These are phyloP conservation scores for Macrocybe gigantea DNA, from an alignment of 768 basidiomycete genomes.

Conservation along the genomic window DNA sequence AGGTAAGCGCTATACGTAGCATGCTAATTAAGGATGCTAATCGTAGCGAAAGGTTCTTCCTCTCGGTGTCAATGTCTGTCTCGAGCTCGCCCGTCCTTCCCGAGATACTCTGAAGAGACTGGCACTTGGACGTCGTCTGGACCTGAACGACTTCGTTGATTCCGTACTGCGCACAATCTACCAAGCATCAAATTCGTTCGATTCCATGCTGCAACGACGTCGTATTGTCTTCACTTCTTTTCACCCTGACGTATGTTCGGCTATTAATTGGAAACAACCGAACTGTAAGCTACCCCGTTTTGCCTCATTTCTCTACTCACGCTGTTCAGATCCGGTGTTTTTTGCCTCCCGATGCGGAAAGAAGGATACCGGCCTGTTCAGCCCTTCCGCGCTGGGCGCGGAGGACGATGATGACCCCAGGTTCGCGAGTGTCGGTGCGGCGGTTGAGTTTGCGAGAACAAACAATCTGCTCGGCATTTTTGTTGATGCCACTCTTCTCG, in stretches of 20 bases:
- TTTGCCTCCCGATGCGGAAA: slow-evolving; percentile 87
- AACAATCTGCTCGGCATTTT: slow-evolving; percentile 94
- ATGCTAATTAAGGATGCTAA: slow-evolving; percentile 4
- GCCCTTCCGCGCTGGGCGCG: slow-evolving; percentile 30
- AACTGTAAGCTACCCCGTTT: slow-evolving; percentile 61
- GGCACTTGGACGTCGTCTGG: slow-evolving; percentile 45
- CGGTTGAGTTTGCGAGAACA: slow-evolving; percentile 87
- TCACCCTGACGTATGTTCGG: slow-evolving; percentile 83
- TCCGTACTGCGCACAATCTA: slow-evolving; percentile 81
- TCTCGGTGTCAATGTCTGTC: slow-evolving; percentile 60
- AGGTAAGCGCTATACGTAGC: slow-evolving; percentile 39
- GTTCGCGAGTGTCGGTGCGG: slow-evolving; percentile 73
- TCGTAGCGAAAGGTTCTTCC: slow-evolving; percentile 45
- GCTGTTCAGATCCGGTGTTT: slow-evolving; percentile 83
- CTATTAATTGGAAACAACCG: slow-evolving; percentile 98
- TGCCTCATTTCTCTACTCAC: not conserved
- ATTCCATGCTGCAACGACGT: slow-evolving; percentile 51
- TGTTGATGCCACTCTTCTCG: slow-evolving; percentile 82
- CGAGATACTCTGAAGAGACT: slow-evolving; percentile 35
- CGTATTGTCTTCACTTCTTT: slow-evolving; percentile 92
- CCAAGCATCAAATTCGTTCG: slow-evolving; percentile 48
- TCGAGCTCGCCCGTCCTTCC: slow-evolving; percentile 80
- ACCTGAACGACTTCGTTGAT: slow-evolving; percentile 82
- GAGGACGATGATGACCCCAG: slow-evolving; percentile 43
- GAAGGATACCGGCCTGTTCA: slow-evolving; percentile 28